Base-by-base conservation (phyloP, 768 basidiomycete species). In the Mycena sanguinolenta region DNA sequence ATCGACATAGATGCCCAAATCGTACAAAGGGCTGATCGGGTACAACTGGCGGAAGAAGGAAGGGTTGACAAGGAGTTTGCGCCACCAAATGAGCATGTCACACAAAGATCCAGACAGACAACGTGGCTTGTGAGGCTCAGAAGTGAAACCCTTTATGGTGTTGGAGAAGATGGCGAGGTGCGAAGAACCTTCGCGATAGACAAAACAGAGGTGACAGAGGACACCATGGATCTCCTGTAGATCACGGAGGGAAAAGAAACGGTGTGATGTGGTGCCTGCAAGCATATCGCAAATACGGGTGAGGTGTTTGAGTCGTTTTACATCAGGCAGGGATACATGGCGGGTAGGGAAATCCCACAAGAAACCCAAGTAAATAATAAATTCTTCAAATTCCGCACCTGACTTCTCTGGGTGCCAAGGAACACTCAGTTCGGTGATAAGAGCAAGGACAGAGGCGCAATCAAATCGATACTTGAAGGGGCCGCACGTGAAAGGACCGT, bases 401-500 rank as follows among this genome's bases (percentile, higher is more conserved):
- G 78, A 77, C n/a, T 70, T 67, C 2, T 7, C 46, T 7, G 70
- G 63, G 44, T 79, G 77, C 78, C 79, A 81, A 0, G 78, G 80
- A 3, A 78, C 38, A 9, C 69, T 58, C 4, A 81, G 70, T 0
- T 53, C 50, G 10, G 63, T 46, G 28, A 78, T 74, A 2, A 50
- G 55, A 1, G 28, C 44, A 4, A 75, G 57, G 4, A 73, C 59
- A 2, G 42, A 57, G 17, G 10, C 50, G 16, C 66, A 63, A 39
- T 76, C 68, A 58, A 77, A 78, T 3, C 23, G 27, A 3, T 23
- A 19, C 21, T 23, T 39, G 10, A 2, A 1, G 1, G 21, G 21
- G 53, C 34, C 12, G 4, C 19, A 8, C 30, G 17, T 9, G 16
- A 1, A 8, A 34, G 32, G 32, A 25, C 30, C 10, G 54, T 23